Base-by-base conservation (phyloP, 768 basidiomycete species). In the Psilocybe sp. region DNA sequence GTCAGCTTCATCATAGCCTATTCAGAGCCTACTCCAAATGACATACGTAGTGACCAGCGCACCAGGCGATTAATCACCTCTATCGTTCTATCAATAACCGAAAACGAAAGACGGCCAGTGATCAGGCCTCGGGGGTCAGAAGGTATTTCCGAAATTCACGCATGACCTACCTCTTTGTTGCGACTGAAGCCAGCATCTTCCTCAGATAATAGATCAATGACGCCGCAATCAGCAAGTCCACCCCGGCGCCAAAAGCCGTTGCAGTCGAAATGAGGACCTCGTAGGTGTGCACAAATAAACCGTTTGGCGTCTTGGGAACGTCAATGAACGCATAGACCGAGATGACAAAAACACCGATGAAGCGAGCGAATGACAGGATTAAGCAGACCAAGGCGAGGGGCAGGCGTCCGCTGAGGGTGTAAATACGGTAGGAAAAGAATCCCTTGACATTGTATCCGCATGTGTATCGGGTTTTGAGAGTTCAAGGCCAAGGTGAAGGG, bases 41-140 rank as follows among this genome's bases (percentile, higher is more conserved):
- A 19, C 56, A 36, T 20, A 58, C 57, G 52, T 31, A 58, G 33
- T 5, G 53, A 47, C 51, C 54, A 58, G 18, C 54, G 51, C 16
- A 53, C 47, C 5, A 58, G 51, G 12, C 57, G 49, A 23, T 58
- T 58, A 5, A 58, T 41, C 12, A 55, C 36, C 10, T 43, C 49
- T 3, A 53, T 55, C 12, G 57, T 58, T 15, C 57, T 58, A 33
- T 9, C 14, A 13, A 14, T 33, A 16, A 4, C 38, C 9, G 36
- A 31, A 13, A 16, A 35, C 5, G 3, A 42, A 7, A 40, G 9
- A n/a, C 0, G 12, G 4, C 16, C 13, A 23, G 41, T 31, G 14
- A n/a, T 13, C 23, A 11, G 11, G 13, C 3, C 20, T 40, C 9
- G 9, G 9, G 20, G 9, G 18, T 16, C 1, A 23, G 13, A 10